Conservation (phyloP, 116 monocot species). For the Thalassia testudinum region DNA sequence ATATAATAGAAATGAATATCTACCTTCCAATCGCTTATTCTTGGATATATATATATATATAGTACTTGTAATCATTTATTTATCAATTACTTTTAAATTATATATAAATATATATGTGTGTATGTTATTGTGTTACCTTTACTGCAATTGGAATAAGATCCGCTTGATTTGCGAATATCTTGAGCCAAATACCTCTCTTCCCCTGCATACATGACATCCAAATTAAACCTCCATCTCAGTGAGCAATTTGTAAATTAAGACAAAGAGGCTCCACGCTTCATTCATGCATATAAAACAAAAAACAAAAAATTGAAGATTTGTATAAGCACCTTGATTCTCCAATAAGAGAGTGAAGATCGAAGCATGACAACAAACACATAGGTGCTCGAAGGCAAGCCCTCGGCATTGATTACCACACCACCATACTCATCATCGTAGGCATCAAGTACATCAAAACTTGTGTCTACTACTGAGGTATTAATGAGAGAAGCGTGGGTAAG, state of each 20-base stretch:
- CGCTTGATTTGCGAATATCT: constrained; percentile 47
- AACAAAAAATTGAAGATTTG: background rate
- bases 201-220: too few species aligned
- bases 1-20: too few species aligned
- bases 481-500: too few species aligned
- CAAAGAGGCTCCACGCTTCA: too few species aligned
- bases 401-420: constrained; percentile 44
- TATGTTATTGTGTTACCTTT: constrained; percentile 23
- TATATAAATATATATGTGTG: background rate
- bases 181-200: constrained; percentile 71
- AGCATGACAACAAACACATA: constrained; percentile 40
- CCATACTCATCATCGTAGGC: constrained; percentile 73
- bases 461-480: constrained; percentile 8
- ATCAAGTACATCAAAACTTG: constrained; percentile 30
- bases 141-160: constrained; percentile 61
- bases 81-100: too few species aligned
- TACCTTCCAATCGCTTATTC: too few species aligned
- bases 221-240: background rate
- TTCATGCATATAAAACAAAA: background rate
- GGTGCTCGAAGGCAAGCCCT: constrained; percentile 39
- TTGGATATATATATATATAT: too few species aligned
- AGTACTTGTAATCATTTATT: too few species aligned
- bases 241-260: too few species aligned
- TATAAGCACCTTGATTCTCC: constrained; percentile 46
- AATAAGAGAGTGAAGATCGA: constrained; percentile 52